Conservation (phyloP, 495 filamentous ascomycete species). For the Penicillium macrosclerotiorum region DNA sequence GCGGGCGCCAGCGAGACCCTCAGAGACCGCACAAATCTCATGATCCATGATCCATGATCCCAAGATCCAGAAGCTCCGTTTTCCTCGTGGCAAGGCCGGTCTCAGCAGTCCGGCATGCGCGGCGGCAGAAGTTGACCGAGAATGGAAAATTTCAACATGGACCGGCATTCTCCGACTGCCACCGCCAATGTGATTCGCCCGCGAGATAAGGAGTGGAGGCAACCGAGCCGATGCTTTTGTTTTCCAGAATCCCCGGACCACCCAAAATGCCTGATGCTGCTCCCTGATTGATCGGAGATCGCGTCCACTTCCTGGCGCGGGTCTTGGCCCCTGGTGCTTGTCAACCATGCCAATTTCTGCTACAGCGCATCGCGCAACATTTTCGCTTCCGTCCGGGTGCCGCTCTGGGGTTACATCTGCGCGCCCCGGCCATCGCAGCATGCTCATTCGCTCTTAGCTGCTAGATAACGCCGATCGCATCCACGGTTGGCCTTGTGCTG, state of each 20-base stretch:
- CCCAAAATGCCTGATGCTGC: too few species aligned
- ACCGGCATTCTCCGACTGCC: conserved; percentile 16
- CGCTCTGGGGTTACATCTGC: conserved; percentile 36
- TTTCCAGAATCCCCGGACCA: conserved; percentile 6
- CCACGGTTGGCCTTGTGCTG: conserved; percentile 14
- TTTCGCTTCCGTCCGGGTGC: conserved; percentile 15
- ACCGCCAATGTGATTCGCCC: conserved; percentile 10
- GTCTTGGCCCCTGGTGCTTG: too few species aligned
- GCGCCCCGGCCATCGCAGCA: conserved; percentile 1
- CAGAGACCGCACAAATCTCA: too few species aligned
- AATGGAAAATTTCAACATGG: conserved; percentile 9
- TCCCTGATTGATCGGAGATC: conserved; percentile 12
- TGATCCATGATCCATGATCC: too few species aligned
- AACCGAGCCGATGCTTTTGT: not conserved
- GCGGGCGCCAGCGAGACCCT: too few species aligned
- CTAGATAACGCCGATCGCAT: conserved; percentile 21
- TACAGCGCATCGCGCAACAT: conserved; percentile 3
- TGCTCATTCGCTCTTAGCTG: conserved; percentile 6
- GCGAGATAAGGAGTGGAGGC: conserved; percentile 11
- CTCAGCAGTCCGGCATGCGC: not conserved
- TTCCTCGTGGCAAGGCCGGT: conserved; percentile 2
- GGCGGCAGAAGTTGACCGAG: not conserved
- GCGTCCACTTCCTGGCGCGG: too few species aligned
- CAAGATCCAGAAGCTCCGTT: not conserved
- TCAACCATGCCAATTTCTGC: too few species aligned